These are phyloP conservation scores for Rhizophagus clarus DNA, from an alignment of 192 early-diverging fungal species.

Conservation along the genomic window DNA sequence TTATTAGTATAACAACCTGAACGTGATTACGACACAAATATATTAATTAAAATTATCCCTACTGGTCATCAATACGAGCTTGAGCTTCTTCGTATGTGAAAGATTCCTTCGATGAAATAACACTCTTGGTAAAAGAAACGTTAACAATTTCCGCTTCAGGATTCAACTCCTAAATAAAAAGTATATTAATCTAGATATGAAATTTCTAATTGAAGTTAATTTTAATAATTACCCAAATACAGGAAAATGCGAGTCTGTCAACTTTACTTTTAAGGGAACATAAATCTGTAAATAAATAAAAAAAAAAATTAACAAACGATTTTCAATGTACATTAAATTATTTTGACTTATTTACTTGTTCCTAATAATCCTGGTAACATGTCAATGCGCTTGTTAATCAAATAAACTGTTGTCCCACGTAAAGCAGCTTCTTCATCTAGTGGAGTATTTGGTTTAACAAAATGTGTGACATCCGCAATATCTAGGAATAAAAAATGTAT, in stretches of 20 bases:
- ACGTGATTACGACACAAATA: constrained; percentile 47
- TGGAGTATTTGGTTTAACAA: constrained; percentile 78
- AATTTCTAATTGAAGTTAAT: not conserved
- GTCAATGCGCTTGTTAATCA: constrained; percentile 88
- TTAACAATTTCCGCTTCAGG: constrained; percentile 61
- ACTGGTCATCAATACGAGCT: constrained; percentile 71
- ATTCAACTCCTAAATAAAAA: constrained; percentile 55
- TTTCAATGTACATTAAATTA: not conserved
- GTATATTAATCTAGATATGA: constrained; percentile 20
- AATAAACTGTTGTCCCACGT: constrained; percentile 92
- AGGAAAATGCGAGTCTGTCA: constrained; percentile 91
- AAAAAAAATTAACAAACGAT: not conserved
- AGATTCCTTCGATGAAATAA: constrained; percentile 90
- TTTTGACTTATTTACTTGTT: constrained; percentile 42
- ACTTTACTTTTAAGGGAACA: constrained; percentile 87
- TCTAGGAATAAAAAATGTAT: constrained; percentile 48
- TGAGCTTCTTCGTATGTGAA: constrained; percentile 97
- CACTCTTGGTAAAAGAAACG: constrained; percentile 85
- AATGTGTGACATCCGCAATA: constrained; percentile 97
- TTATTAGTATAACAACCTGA: not conserved
- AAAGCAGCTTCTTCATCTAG: constrained; percentile 85
- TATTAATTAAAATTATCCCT: constrained; percentile 56
- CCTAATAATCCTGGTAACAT: constrained; percentile 92
- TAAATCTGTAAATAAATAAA: constrained; percentile 47
- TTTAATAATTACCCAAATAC: constrained; percentile 62